Evolutionary conservation across 345 rosid species (phyloP).

Genomic region (Zanthoxylum bungeanum): DNA sequence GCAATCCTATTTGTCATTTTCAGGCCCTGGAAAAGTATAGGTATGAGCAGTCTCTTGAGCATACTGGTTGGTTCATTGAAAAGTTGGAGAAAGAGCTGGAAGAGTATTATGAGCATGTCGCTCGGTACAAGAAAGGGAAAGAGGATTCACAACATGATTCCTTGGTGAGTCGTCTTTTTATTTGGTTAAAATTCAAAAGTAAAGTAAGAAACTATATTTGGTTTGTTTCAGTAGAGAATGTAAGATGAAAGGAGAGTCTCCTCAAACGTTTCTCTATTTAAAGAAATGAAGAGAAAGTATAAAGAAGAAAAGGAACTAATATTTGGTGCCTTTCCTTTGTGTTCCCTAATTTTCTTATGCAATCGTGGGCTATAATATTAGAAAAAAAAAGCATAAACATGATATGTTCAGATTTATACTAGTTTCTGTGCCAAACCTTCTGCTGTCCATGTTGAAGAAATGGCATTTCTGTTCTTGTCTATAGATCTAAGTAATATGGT

Average conservation of each 20-base stretch:
- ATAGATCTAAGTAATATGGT: not conserved
- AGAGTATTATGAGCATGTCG: constrained; percentile 61
- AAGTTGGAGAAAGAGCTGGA: constrained; percentile 87
- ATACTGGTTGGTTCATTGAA: constrained; percentile 87
- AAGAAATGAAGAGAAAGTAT: not conserved
- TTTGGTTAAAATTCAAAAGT: not conserved
- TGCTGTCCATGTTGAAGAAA: not conserved
- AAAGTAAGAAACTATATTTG: too few relatives aligned
- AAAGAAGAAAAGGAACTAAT: not conserved
- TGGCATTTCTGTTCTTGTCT: not conserved
- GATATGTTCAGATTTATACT: not conserved
- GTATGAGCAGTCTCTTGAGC: constrained; percentile 86
- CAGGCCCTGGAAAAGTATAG: constrained; percentile 86
- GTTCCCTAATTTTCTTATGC: not conserved
- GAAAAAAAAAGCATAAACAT: not conserved
- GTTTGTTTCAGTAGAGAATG: not conserved
- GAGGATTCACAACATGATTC: constrained; percentile 18
- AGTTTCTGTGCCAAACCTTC: not conserved
- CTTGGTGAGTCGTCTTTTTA: not conserved
- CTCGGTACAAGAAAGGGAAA: constrained; percentile 47
- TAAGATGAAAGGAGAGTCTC: not conserved
- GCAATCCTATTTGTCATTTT: constrained; percentile 4
- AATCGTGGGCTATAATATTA: too few relatives aligned
- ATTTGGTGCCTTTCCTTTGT: not conserved
- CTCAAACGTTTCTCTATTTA: not conserved